Base-by-base conservation (phyloP, 345 rosid species). In the Gossypium mustelinum region DNA sequence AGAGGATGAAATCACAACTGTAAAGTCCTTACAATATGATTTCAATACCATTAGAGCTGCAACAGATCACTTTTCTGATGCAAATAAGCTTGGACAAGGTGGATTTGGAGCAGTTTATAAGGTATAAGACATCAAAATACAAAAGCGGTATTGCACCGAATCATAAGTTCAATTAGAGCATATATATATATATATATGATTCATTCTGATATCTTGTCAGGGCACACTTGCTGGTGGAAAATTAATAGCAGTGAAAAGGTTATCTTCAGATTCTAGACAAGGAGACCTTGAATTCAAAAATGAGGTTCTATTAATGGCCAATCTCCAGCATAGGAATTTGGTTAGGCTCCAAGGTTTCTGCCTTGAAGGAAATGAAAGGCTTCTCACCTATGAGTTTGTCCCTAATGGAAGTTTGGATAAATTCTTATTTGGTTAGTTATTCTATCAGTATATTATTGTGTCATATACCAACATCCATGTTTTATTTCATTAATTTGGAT, bases 21-120 rank as follows among this genome's bases (percentile, higher is more conserved):
- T 17, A 1, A 78, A 79, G 48, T 73, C 74, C 20, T 39, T 76
- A 48, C 84, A 79, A 29, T 74, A 72, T 43, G 78, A 79, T 59
- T 78, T 86, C 20, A 34, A 25, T 29, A 68, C 80, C 41, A 56
- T 86, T 29, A 79, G 68, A 52, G 41, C 13, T 11, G 86, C 88
- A 6, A 88, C 91, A 29, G 9, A 80, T 51, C n/a, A 81, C 47
- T 87, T 84, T 57, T 80, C 87, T 2, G 68, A 70, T 34, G 68
- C 43, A n/a, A 86, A 88, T 58, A 69, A 80, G 79, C 79, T 84
- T 50, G 89, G 85, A 18, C 78, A 80, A 59, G 87, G 91, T 47
- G 89, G 91, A 64, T 87, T 84, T 9, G 91, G 89, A n/a, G 64
- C 74, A 45, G 90, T 85, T 41, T 85, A 80, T 76, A 81, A 79